phyloP scores from a whole-genome alignment of 345 rosid species.

The Leavenworthia alabamica region DNA sequence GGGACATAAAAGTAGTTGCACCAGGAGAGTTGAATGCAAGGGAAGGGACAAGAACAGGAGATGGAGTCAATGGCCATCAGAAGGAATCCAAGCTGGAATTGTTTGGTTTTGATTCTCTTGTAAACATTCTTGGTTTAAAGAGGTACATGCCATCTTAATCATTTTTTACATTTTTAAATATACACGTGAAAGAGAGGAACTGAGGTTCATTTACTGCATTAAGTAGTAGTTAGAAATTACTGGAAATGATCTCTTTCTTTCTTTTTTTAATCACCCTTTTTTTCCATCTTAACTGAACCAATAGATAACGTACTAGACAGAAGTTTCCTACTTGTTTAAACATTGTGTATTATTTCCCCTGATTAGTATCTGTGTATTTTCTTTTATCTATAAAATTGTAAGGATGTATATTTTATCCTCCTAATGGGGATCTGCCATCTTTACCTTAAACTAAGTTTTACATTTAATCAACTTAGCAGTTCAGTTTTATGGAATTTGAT shows the following conservation, averaged over 20 bases:
- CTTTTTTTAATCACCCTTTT: not conserved
- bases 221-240: not conserved
- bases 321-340: conserved; percentile 6
- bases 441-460: conserved; percentile 3
- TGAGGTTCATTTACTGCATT: not conserved
- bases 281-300: not conserved
- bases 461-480: not conserved
- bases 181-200: not conserved
- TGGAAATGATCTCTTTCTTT: conserved; percentile 8
- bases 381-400: not conserved
- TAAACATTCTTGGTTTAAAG: conserved; percentile 91
- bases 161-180: not conserved
- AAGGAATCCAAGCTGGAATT: conserved; percentile 74
- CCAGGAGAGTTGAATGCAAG: conserved; percentile 30
- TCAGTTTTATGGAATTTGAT: not conserved
- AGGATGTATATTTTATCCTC: not conserved
- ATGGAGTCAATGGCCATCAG: conserved; percentile 53
- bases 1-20: conserved; percentile 47
- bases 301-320: not conserved
- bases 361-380: not conserved
- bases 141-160: conserved; percentile 45
- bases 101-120: conserved; percentile 99
- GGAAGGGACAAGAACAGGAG: conserved; percentile 37
- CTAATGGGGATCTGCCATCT: conserved; percentile 10
- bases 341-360: not conserved